Base-by-base conservation (phyloP, 2,329 filamentous ascomycete genomes). In the Apiospora rasikravindrae region DNA sequence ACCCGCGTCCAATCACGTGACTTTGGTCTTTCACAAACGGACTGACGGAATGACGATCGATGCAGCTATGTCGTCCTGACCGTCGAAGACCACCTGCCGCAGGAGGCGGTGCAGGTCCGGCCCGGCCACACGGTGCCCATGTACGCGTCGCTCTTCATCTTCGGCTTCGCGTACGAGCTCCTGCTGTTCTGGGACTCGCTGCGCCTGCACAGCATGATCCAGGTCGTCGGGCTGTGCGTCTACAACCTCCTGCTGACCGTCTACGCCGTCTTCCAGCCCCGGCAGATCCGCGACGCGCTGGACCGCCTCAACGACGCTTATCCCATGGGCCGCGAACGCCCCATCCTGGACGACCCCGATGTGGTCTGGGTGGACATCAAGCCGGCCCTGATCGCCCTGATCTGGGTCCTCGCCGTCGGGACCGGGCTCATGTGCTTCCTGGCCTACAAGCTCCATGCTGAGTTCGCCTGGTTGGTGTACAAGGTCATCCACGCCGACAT, bases 401-500 rank as follows among this genome's bases (percentile, higher is more conserved):
- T 37, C 2, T 16, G 16, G 6, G 53, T 61, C 16, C 53, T 61
- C 2, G 53, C 53, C 6, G 19, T 37, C 6, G 26, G 53, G 6
- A 61, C 53, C 6, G 53, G 6, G 29, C 16, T 16, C 16, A 61
- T 61, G 29, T 22, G 29, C 29, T 61, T 37, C 53, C 16, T 61
- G 5, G 53, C 53, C 29, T 61, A 33, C 29, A 19, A 16, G 7
- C 53, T 61, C 16, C 53, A 61, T 16, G 29, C 53, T 29, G 53
- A 61, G 29, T 61, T 61, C 33, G 53, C 53, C 53, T 61, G 53
- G 53, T 11, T 61, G 29, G 53, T 61, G 5, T 61, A 61, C 29
- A 61, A 61, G 16, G 53, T 61, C 29, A 61, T 61, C 7, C 53
- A 61, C 33, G 53, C 53, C 53, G 53, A 61, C 29, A 61, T 61